Evolutionary conservation across 2,329 filamentous ascomycete genomes (phyloP), one percentile per base, ranked within the genome.

Genomic region (Microthyrium microscopicum): DNA sequence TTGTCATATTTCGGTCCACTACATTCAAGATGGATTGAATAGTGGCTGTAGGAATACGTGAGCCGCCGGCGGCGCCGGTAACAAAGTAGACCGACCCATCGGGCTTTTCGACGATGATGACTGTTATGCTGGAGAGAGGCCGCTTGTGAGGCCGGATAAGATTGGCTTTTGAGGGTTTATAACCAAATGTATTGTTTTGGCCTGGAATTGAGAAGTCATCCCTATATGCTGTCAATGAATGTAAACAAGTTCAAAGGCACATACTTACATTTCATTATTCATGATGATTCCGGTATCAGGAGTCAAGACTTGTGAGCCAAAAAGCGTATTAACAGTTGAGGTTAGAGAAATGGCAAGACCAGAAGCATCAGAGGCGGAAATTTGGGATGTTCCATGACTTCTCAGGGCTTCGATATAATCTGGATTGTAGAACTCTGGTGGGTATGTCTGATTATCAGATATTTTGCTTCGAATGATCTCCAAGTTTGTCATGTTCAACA

Each of bases 161-260:
- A 62, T 95, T 94, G 28, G 75, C 68, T 4, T 73, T 70, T 1
- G 72, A 76, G 2, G 87, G 84, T 28, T 76, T 68, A 57, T 83
- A 93, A 33, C 83, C 84, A 50, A 94, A 95, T 18, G 75, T 72
- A 51, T 93, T 93, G 37, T 64, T 66, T 2, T 66, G 59, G 34
- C 71, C 71, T 1, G 87, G 85, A 45, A 92, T 84, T 31, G 76
- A 82, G 60, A 94, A 94, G 58, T 92, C 83, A 60, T 75, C 68
- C 20, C 11, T 8, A 24, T n/a, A 15, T 33, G 25, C 32, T 20
- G 19, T 20, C 18, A 8, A 20, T n/a, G n/a, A n/a, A n/a, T n/a
- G n/a, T n/a, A 19, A n/a, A 19, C 29, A 9, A 11, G 9, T 25
- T 12, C 13, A 25, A 13, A 9, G 9, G 22, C 22, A 9, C 9